phyloP scores from a whole-genome alignment of 2,329 filamentous ascomycete species.

The Colletotrichum theobromicola region DNA sequence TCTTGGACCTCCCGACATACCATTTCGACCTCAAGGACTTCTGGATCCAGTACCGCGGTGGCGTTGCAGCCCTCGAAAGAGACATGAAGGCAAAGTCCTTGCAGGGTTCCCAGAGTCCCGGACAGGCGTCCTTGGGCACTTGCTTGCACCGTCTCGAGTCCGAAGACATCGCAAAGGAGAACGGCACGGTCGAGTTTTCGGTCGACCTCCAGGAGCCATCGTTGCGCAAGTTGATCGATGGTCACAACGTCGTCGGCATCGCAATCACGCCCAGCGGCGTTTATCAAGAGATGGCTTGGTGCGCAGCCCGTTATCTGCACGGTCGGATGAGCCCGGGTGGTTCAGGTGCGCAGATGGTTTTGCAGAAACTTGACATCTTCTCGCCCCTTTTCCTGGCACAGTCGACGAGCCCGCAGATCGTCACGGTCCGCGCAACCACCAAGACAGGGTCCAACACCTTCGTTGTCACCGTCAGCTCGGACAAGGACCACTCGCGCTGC shows the following conservation, averaged over 20 bases:
- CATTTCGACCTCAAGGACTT: slow-evolving; percentile 77
- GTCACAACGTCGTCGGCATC: background rate
- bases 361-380: background rate
- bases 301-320: background rate
- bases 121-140: background rate
- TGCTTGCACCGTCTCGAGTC: background rate
- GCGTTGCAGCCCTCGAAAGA: background rate
- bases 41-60: slow-evolving; percentile 54
- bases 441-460: background rate
- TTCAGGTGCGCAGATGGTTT: background rate
- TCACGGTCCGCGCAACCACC: background rate
- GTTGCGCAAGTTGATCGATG: background rate
- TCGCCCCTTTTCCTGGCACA: background rate
- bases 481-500: background rate
- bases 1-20: slow-evolving; percentile 72
- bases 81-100: background rate
- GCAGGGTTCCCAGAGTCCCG: background rate
- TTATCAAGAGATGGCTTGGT: background rate
- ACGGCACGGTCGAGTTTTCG: background rate
- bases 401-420: background rate
- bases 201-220: background rate
- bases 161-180: background rate
- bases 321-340: background rate
- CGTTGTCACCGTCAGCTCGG: background rate
- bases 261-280: background rate